Evolutionary conservation across 2,329 filamentous ascomycete genomes (phyloP).

Genomic region (Trichoderma semiorbis): DNA sequence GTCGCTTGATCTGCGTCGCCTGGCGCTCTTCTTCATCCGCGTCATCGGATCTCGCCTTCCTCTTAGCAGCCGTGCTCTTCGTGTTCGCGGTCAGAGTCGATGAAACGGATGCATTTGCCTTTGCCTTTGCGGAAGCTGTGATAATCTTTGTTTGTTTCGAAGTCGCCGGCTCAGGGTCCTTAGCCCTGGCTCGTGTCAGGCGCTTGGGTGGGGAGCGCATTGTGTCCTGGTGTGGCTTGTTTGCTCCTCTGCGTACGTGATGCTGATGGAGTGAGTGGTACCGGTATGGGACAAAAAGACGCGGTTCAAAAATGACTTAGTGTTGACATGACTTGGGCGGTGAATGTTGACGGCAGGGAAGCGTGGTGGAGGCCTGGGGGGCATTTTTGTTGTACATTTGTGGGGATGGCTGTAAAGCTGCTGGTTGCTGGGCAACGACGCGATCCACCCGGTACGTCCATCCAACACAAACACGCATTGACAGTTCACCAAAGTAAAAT

Average conservation of each 20-base stretch:
- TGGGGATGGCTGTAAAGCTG: neutral
- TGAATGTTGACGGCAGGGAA: conserved; percentile 20
- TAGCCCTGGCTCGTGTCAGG: conserved; percentile 51
- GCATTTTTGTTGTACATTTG: conserved; percentile 19
- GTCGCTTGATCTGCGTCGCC: conserved; percentile 34
- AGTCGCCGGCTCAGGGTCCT: conserved; percentile 34
- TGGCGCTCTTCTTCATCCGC: conserved; percentile 42
- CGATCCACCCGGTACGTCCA: neutral
- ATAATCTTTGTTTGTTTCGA: conserved; percentile 44
- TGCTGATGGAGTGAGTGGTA: conserved; percentile 14
- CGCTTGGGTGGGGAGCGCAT: conserved; percentile 60
- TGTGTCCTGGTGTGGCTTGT: neutral
- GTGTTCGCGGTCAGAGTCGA: conserved; percentile 31
- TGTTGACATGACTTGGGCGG: conserved; percentile 28
- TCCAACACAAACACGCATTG: neutral
- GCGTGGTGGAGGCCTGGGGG: conserved; percentile 9
- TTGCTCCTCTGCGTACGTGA: conserved; percentile 29
- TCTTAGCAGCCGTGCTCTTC: conserved; percentile 35
- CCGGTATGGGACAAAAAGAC: neutral
- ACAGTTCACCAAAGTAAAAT: neutral
- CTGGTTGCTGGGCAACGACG: conserved; percentile 22
- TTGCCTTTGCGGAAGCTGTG: conserved; percentile 48
- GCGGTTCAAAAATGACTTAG: conserved; percentile 19
- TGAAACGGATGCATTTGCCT: conserved; percentile 33
- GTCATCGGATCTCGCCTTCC: conserved; percentile 56